A percentile compares a stretch with the other conserved stretches of the same genome.
phyloP scores from a whole-genome alignment of 768 basidiomycete genomes.

The Sporobolomyces roseus region DNA sequence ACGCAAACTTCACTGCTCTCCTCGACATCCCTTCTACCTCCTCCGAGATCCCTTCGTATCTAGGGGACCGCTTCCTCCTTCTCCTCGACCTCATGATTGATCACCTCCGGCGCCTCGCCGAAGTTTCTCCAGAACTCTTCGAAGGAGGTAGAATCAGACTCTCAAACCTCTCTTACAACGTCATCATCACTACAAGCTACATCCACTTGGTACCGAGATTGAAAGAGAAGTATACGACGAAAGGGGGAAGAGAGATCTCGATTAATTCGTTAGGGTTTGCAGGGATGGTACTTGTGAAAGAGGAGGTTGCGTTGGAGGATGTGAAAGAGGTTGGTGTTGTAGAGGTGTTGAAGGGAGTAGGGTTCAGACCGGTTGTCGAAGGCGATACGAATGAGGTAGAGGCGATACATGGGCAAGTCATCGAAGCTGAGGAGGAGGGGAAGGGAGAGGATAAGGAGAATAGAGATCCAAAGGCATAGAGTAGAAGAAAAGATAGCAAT shows the following conservation, averaged over 20 bases:
- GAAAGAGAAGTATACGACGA: constrained; percentile 55
- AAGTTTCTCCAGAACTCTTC: constrained; percentile 51
- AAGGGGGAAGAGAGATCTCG: constrained; percentile 52
- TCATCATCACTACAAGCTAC: constrained; percentile 74
- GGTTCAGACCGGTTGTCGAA: constrained; percentile 53
- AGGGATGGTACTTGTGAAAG: constrained; percentile 83
- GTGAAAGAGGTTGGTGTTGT: constrained; percentile 63
- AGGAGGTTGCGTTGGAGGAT: constrained; percentile 66
- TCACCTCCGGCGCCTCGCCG: constrained; percentile 52
- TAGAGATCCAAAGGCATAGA: too few relatives aligned
- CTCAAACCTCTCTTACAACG: constrained; percentile 74
- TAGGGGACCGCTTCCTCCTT: constrained; percentile 64
- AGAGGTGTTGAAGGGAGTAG: constrained; percentile 64
- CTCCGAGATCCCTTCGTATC: constrained; percentile 51
- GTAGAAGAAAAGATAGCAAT: too few relatives aligned
- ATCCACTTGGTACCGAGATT: constrained; percentile 78
- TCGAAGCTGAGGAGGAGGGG: too few relatives aligned
- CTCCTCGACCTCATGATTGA: constrained; percentile 69
- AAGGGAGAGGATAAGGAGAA: too few relatives aligned
- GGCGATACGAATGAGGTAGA: constrained; percentile 9
- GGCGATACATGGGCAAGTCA: neutral
- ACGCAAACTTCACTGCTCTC: constrained; percentile 35
- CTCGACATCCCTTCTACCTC: constrained; percentile 18
- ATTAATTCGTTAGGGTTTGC: constrained; percentile 87
- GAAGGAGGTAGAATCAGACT: constrained; percentile 47